Base-by-base conservation (phyloP, 2,329 filamentous ascomycete species). In the Fusarium keratoplasticum region DNA sequence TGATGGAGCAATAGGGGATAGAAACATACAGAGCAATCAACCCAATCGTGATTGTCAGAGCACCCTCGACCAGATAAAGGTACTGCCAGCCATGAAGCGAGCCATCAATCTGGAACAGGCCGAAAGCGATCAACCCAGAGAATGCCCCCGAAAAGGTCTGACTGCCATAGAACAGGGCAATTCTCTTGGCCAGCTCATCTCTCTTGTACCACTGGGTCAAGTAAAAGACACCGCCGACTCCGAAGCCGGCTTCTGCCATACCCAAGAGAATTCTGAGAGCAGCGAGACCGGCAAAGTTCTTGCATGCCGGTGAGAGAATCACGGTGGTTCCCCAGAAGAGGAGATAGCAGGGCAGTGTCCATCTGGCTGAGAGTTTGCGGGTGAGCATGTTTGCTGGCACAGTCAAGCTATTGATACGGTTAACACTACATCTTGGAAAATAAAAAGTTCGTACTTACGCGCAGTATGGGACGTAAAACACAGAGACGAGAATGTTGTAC, bases 241-340 rank as follows among this genome's bases (percentile, higher is more conserved):
- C 52, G 1, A 55, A 55, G 20, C 52, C 52, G 0, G 52, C 52
- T 22, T 55, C 52, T 18, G 52, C 52, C 52, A 55, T 55, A n/a
- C 52, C 52, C 6, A 55, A 0, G 7, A 55, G 18, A 18, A 55
- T 55, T 1, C 52, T 13, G 31, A 55, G 52, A 3, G 52, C 7
- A 16, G n/a, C 52, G 4, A 55, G 52, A 16, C 52, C 52, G 27
- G 29, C 52, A 55, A 55, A 22, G 29, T 55, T 55, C 2, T 55
- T 55, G 52, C 52, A 55, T 22, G 52, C 52, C 1, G 52, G 52
- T 6, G 60, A 62, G 40, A 52, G 40, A 2, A 62, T 62, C 0
- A 52, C 60, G 16, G 42, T 62, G 20, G 20, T 22, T 22, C 60
- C 60, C 60, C 60, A 62, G 60, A 62, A 61, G 58, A 61, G 36